A percentile compares a stretch with the other conserved stretches of the same genome.
phyloP scores from a whole-genome alignment of 2,329 filamentous ascomycete genomes.

The Penicillium sp. region DNA sequence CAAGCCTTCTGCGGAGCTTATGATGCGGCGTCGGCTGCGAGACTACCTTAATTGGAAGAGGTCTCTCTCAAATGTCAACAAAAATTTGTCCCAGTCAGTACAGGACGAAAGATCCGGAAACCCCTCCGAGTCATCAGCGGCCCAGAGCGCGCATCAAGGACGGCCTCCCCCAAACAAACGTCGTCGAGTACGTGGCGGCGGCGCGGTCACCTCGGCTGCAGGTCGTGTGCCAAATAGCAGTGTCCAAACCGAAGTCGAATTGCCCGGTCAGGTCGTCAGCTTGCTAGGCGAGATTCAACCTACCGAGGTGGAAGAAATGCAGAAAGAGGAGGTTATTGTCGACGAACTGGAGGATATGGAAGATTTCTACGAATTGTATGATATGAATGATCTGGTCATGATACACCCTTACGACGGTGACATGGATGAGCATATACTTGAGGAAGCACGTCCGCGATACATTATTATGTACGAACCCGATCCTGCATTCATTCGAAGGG shows the following conservation, averaged over 20 bases:
- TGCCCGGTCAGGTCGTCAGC: conserved; percentile 75
- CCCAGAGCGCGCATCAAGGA: conserved; percentile 50
- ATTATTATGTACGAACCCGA: conserved; percentile 99
- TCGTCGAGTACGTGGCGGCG: conserved; percentile 78
- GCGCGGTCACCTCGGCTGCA: conserved; percentile 56
- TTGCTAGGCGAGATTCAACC: conserved; percentile 80
- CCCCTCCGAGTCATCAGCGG: conserved; percentile 21
- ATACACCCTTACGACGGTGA: conserved; percentile 94
- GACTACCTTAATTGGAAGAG: conserved; percentile 89
- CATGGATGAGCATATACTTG: conserved; percentile 92
- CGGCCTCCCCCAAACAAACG: conserved; percentile 80
- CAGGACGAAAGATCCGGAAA: conserved; percentile 25
- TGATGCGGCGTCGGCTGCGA: conserved; percentile 85
- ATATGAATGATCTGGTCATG: conserved; percentile 84
- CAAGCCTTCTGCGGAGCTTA: conserved; percentile 72
- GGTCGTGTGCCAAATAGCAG: conserved; percentile 71
- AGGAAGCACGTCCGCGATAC: conserved; percentile 89
- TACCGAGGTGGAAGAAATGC: conserved; percentile 71
- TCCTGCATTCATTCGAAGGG: conserved; percentile 85
- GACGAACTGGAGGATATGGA: conserved; percentile 91
- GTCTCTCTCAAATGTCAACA: conserved; percentile 80
- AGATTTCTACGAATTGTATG: conserved; percentile 85
- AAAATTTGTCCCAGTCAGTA: conserved; percentile 37
- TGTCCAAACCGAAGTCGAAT: conserved; percentile 72
- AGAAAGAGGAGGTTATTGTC: conserved; percentile 66